Base-by-base conservation (phyloP, 2,329 filamentous ascomycete species). In the Lecanicillium sp. region DNA sequence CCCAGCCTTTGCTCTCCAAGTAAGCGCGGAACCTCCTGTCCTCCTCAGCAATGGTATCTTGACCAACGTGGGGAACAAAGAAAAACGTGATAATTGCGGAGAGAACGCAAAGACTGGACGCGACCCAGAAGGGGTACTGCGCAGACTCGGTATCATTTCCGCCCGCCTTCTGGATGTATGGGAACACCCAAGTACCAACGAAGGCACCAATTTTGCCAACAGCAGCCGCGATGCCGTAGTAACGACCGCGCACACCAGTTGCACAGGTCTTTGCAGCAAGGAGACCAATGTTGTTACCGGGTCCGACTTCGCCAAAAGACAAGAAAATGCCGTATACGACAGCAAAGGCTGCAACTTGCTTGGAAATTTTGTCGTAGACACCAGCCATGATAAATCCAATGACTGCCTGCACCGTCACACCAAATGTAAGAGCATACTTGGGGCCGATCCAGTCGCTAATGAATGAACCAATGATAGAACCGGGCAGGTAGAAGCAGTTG, bases 51-150 rank as follows among this genome's bases (percentile, higher is more conserved):
- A 96, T 94, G 0, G 87, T 94, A 51, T 95, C 84, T 62, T 94
- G 74, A n/a, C 79, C 79, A 44, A 96, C 83, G 34, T 85, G 65
- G 0, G 89, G 89, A 36, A 95, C 60, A 42, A 74, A 72, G 50
- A 87, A 75, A 8, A 83, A 64, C 2, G 68, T 50, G 10, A 66
- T 56, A 15, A 30, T 60, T 0, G 85, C 87, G 3, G 79, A 81
- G 35, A 95, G 66, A n/a, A 94, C 60, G 49, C 86, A 92, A 40
- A 95, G 60, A 17, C 75, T 68, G 29, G 81, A 84, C 2, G 81
- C 81, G n/a, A 96, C 86, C 59, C 80, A 95, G 65, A 95, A 96
- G 0, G 88, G 88, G 49, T 94, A 87, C 56, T 95, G 87, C 1
- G 86, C 86, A 5, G 71, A 69, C 15, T 75, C 70, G 15, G 74